Percentiles rank a stretch among this genome's conserved stretches.
Evolutionary conservation across 768 basidiomycete species (phyloP).

Genomic region (Psilocybe azurescens): DNA sequence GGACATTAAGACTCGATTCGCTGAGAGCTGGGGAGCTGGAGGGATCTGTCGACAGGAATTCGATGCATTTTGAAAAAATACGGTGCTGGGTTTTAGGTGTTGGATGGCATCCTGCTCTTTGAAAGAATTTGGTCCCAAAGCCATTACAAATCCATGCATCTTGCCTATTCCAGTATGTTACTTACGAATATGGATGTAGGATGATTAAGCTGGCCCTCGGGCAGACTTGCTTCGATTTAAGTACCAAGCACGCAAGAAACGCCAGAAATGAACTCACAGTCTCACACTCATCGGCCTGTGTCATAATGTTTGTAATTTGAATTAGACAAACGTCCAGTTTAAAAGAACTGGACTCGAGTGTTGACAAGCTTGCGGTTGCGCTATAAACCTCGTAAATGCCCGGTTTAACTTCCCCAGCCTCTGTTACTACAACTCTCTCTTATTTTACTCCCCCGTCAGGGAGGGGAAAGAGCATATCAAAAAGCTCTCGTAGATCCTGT

Average conservation of each 20-base stretch:
- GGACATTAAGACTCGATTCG: neutral
- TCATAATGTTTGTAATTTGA: neutral
- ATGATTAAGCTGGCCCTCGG: neutral
- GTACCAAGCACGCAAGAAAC: neutral
- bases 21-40: slow-evolving; percentile 8
- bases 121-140: neutral
- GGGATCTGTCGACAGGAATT: slow-evolving; percentile 11
- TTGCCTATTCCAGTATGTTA: neutral
- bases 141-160: neutral
- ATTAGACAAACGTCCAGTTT: neutral
- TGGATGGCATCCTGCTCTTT: no score
- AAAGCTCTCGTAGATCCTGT: slow-evolving; percentile 36
- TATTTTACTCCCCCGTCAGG: slow-evolving; percentile 43
- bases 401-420: neutral
- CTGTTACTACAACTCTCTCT: slow-evolving; percentile 23
- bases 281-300: neutral
- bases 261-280: neutral
- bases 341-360: neutral
- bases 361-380: neutral
- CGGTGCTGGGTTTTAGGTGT: no score
- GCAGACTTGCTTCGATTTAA: neutral
- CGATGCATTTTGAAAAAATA: slow-evolving; percentile 8
- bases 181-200: neutral
- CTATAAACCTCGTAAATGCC: neutral
- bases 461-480: slow-evolving; percentile 46